These are phyloP conservation scores for Voacanga thouarsii DNA, from an alignment of 257 asterid species.

Conservation along the genomic window DNA sequence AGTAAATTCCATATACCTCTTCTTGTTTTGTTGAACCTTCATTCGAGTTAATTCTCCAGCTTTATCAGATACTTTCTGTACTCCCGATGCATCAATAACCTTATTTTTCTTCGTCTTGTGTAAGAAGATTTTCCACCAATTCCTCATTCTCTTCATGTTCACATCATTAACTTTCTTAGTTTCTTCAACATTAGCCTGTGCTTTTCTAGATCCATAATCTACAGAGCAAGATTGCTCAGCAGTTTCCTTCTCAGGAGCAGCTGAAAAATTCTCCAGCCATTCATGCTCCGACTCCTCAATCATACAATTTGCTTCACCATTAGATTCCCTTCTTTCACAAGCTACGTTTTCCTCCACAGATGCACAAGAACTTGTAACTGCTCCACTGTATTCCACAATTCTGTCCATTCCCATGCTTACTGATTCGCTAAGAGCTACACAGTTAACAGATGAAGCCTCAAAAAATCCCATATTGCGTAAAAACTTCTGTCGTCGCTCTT, in stretches of 20 bases:
- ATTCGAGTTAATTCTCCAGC: constrained; percentile 22
- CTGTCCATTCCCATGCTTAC: constrained; percentile 19
- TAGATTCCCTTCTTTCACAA: constrained; percentile 39
- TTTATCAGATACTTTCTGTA: constrained; percentile 11
- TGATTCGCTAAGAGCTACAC: constrained; percentile 10
- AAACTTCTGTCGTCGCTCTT: constrained; percentile 47
- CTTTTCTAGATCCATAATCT: not conserved
- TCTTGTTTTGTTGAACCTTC: constrained; percentile 38
- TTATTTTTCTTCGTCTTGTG: constrained; percentile 32
- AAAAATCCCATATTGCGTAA: constrained; percentile 45
- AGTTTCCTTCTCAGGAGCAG: constrained; percentile 19
- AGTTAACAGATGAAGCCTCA: constrained; percentile 17
- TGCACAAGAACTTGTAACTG: constrained; percentile 23
- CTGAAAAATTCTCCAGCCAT: constrained; percentile 31
- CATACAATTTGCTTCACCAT: constrained; percentile 45
- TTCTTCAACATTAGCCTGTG: constrained; percentile 16
- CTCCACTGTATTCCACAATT: constrained; percentile 28
- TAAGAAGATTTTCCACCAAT: constrained; percentile 51
- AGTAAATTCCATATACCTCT: constrained; percentile 47
- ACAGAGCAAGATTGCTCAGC: not conserved
- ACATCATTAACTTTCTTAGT: not conserved
- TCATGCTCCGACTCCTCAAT: constrained; percentile 38
- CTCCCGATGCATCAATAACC: constrained; percentile 13
- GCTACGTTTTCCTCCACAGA: constrained; percentile 23
- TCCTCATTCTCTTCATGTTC: constrained; percentile 36